These are phyloP conservation scores for Metarhizium guizhouense DNA, from an alignment of 2,329 filamentous ascomycete species.

Conservation along the genomic window DNA sequence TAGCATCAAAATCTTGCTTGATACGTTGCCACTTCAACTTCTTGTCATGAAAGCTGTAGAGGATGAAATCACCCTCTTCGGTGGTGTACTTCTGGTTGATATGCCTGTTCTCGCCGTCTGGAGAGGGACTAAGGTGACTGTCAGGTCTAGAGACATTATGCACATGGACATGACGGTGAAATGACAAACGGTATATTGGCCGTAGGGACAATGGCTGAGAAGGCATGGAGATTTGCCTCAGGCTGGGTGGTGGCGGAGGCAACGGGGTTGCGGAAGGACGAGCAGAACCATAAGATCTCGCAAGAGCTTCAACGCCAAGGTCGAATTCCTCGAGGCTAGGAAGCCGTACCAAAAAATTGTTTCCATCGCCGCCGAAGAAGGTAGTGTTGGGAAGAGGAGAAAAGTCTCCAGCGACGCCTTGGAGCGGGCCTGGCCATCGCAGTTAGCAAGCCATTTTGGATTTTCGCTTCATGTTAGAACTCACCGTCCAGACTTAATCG, in stretches of 20 bases:
- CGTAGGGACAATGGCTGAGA: conserved; percentile 15
- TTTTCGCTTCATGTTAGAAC: neutral
- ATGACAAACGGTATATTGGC: conserved; percentile 14
- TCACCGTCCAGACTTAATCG: conserved; percentile 23
- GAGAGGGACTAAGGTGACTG: conserved; percentile 26
- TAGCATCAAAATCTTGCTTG: conserved; percentile 27
- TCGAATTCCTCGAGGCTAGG: conserved; percentile 29
- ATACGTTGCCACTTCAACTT: conserved; percentile 33
- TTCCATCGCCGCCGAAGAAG: conserved; percentile 6
- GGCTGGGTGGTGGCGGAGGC: conserved; percentile 18
- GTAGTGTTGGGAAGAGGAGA: conserved; percentile 17
- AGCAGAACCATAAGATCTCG: conserved; percentile 19
- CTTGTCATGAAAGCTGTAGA: conserved; percentile 33
- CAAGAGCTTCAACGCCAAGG: conserved; percentile 27
- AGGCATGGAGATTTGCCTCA: conserved; percentile 13
- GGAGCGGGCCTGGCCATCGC: conserved; percentile 12
- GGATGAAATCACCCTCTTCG: conserved; percentile 35
- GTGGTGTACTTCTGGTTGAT: conserved; percentile 36
- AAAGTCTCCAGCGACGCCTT: conserved; percentile 13
- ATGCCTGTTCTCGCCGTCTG: conserved; percentile 27
- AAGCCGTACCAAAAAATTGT: conserved; percentile 16
- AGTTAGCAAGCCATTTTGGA: conserved; percentile 1
- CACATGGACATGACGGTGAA: conserved; percentile 15
- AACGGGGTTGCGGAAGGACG: conserved; percentile 18
- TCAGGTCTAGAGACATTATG: conserved; percentile 14